These are phyloP conservation scores for Talaromyces sp. DNA, from an alignment of 2,329 filamentous ascomycete genomes.

Conservation along the genomic window DNA sequence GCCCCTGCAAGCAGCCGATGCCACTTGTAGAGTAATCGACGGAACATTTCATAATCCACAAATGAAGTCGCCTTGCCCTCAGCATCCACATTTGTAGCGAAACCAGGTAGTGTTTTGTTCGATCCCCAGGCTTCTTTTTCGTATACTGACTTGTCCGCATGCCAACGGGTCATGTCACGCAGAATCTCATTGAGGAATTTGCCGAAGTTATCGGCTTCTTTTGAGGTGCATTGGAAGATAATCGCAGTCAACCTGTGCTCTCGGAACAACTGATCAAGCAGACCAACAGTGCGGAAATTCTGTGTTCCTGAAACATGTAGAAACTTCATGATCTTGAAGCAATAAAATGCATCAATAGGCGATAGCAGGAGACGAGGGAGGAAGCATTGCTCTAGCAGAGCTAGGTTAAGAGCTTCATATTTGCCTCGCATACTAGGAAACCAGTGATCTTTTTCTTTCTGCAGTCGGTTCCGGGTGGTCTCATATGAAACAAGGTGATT, in stretches of 20 bases:
- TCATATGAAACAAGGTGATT: constrained; percentile 66
- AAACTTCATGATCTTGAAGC: constrained; percentile 80
- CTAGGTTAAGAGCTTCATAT: constrained; percentile 67
- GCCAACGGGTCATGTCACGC: constrained; percentile 79
- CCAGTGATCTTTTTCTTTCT: constrained; percentile 74
- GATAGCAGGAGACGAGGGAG: constrained; percentile 84
- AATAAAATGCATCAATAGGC: constrained; percentile 82
- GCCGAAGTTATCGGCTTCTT: constrained; percentile 90
- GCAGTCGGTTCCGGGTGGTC: constrained; percentile 67
- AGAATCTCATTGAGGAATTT: constrained; percentile 83
- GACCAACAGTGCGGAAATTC: constrained; percentile 79
- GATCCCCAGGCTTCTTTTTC: constrained; percentile 76
- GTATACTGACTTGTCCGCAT: constrained; percentile 71
- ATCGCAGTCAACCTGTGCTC: constrained; percentile 76
- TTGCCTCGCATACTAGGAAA: constrained; percentile 67
- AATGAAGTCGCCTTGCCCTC: constrained; percentile 69
- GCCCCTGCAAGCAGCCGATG: constrained; percentile 78
- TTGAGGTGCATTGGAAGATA: constrained; percentile 84
- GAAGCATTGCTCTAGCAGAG: constrained; percentile 84
- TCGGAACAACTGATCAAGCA: constrained; percentile 82
- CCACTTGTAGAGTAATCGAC: constrained; percentile 83
- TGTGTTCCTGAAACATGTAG: constrained; percentile 81
- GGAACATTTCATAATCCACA: constrained; percentile 82
- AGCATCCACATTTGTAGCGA: constrained; percentile 69
- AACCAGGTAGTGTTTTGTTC: constrained; percentile 69